Base-by-base conservation (phyloP, 805 yeast species). In the Priceomyces melissophilus region DNA sequence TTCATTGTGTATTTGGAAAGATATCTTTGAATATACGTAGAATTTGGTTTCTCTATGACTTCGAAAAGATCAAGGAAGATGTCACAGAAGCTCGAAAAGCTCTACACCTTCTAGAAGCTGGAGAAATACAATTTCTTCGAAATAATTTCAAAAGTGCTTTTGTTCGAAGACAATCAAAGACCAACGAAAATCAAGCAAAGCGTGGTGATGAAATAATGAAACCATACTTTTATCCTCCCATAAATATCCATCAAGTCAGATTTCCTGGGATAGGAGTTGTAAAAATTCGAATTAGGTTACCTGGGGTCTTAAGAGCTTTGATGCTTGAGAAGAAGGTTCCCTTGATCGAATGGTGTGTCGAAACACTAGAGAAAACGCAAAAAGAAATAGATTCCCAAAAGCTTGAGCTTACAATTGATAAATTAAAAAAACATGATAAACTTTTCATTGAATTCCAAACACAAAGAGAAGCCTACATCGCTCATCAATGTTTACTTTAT, bases 381-480 rank as follows among this genome's bases (percentile, higher is more conserved):
- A 17, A 35, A 20, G 20, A 14, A n/a, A 45, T 63, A 4, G 63
- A 58, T 11, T 38, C 29, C 16, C 53, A 48, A 43, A 58, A 57
- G 42, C 32, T 33, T 11, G 26, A 34, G 3, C 37, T 53, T 26
- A 33, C 53, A 1, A 43, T 53, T 6, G 63, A 50, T 10, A 42
- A 50, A 17, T 54, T 57, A 26, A 42, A 37, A 7, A 60, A 55
- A 27, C 48, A 52, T 42, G 68, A 69, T 38, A 78, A 75, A 43
- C 76, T 78, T 0, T 83, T 89, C 47, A 63, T 89, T 13, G 76
- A 77, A 49, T 88, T 89, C 56, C 65, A 72, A 26, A 65, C 71
- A 4, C 76, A 76, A 27, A 51, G 69, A 3, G 76, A 81, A 1
- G 82, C 90, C 0, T 79, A 80, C 44, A 67, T 83, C 25, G 81